A percentile compares a stretch with the other conserved stretches of the same genome.
phyloP scores from a whole-genome alignment of 2,329 filamentous ascomycete species.

The Penicillium sp. region DNA sequence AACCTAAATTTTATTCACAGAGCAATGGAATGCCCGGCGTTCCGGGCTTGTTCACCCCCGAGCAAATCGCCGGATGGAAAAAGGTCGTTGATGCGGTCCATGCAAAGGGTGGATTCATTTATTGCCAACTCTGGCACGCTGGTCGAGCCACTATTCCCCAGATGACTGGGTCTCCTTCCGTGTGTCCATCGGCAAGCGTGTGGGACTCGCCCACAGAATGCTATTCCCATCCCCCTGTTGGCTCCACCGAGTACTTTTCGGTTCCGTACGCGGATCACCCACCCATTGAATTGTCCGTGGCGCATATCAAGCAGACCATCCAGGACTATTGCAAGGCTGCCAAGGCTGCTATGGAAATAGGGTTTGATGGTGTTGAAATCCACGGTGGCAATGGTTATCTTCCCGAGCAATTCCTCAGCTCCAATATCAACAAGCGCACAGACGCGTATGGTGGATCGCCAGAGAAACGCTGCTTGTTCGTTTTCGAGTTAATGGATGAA shows the following conservation, averaged over 20 bases:
- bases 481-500: conserved; percentile 54
- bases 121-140: conserved; percentile 45
- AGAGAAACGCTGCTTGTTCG: conserved; percentile 57
- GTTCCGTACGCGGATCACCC: conserved; percentile 45
- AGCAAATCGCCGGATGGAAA: conserved; percentile 53
- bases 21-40: conserved; percentile 42
- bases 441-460: conserved; percentile 54
- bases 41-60: conserved; percentile 32
- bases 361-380: conserved; percentile 30
- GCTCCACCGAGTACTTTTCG: conserved; percentile 27
- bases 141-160: conserved; percentile 48
- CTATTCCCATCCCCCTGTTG: conserved; percentile 42
- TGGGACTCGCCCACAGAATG: conserved; percentile 48
- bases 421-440: conserved; percentile 51
- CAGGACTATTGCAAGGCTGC: conserved; percentile 48
- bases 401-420: conserved; percentile 54
- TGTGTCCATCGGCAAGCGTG: conserved; percentile 45
- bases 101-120: conserved; percentile 51
- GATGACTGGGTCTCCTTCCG: conserved; percentile 41
- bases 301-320: conserved; percentile 48
- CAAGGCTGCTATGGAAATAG: conserved; percentile 54
- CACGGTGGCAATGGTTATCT: conserved; percentile 54
- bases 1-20: conserved; percentile 13
- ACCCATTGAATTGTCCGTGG: conserved; percentile 47
- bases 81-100: conserved; percentile 54